Evolutionary conservation across 2,329 filamentous ascomycete genomes (phyloP).

Genomic region (Monosporascus cannonballus): DNA sequence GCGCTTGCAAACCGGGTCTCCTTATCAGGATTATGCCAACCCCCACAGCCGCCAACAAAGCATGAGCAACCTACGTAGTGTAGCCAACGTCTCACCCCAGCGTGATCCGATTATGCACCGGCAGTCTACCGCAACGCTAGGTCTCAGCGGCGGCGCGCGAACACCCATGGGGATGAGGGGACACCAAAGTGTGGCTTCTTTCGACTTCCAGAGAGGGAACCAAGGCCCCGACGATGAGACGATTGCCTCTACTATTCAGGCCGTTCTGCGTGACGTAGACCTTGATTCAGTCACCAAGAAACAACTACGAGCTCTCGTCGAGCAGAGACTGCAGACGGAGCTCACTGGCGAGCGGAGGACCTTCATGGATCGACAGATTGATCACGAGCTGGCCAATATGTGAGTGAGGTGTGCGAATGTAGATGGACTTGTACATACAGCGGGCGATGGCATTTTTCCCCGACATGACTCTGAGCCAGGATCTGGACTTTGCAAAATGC

Average conservation of each 20-base stretch:
- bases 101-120: conserved; percentile 30
- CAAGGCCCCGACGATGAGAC: conserved; percentile 68
- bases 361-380: conserved; percentile 90
- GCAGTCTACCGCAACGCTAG: conserved; percentile 40
- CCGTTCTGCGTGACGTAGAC: conserved; percentile 80
- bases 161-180: conserved; percentile 37
- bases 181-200: conserved; percentile 45
- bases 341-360: conserved; percentile 77
- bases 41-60: conserved; percentile 42
- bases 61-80: conserved; percentile 53
- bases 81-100: conserved; percentile 40
- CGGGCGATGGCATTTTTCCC: no score
- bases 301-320: conserved; percentile 83
- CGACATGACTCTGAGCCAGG: no score
- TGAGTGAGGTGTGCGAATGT: conserved; percentile 50
- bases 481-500: no score
- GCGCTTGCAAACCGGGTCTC: conserved; percentile 40
- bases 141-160: conserved; percentile 41
- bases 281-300: conserved; percentile 98
- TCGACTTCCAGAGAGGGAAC: conserved; percentile 54
- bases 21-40: conserved; percentile 51
- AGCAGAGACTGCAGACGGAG: conserved; percentile 88
- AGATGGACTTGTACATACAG: not conserved
- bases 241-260: conserved; percentile 80
- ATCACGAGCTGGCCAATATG: conserved; percentile 90